A percentile compares a stretch with the other conserved stretches of the same genome.
Conservation (phyloP, 164 flowering plant genomes). For the Magnolia kwangsiensis region DNA sequence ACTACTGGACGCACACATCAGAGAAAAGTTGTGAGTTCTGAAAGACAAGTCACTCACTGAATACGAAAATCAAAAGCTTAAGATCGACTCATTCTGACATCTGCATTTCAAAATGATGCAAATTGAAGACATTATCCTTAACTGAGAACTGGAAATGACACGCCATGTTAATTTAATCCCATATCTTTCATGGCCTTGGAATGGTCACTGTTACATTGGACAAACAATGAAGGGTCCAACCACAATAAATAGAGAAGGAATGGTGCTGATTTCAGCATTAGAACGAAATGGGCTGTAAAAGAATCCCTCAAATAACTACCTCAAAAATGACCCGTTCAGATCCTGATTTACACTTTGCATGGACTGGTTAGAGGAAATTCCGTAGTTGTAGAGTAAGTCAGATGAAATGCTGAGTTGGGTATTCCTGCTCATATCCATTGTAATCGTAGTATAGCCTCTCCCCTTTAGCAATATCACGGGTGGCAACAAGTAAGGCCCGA, state of each 20-base stretch:
- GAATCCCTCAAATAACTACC: background rate
- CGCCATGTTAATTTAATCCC: background rate
- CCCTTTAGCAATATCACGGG: constrained; percentile 64
- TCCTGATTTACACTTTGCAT: constrained; percentile 13
- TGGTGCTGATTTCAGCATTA: constrained; percentile 10
- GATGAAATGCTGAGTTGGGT: constrained; percentile 69
- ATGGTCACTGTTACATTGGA: constrained; percentile 18
- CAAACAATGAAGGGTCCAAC: background rate
- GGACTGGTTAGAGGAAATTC: background rate
- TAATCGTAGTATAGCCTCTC: constrained; percentile 77
- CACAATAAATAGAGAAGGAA: background rate
- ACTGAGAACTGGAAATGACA: no score
- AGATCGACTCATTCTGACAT: background rate
- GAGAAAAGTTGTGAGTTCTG: no score
- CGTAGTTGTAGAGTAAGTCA: constrained; percentile 19
- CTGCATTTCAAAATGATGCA: background rate
- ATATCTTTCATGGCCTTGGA: constrained; percentile 16
- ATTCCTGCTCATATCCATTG: constrained; percentile 74
- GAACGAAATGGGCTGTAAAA: constrained; percentile 16
- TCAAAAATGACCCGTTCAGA: constrained; percentile 11
- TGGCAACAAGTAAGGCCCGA: constrained; percentile 63
- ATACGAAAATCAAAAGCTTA: no score
- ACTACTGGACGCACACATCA: no score
- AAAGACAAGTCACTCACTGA: no score
- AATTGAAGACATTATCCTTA: background rate